A percentile compares a stretch with the other conserved stretches of the same genome.
Evolutionary conservation across 2,329 filamentous ascomycete genomes (phyloP).

Genomic region (Colletotrichum endophyticum): DNA sequence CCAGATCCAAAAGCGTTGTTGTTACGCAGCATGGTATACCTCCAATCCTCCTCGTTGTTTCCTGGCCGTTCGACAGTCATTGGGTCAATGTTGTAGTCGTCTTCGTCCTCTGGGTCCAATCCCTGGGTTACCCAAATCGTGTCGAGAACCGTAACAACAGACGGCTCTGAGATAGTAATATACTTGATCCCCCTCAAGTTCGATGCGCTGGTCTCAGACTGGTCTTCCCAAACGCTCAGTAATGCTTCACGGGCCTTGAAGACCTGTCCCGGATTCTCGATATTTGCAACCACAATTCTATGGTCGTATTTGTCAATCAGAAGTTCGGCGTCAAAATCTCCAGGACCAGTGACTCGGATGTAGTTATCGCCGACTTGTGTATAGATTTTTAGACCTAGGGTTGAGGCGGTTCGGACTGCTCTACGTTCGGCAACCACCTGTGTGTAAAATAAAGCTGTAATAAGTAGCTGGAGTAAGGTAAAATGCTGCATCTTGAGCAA

Average conservation of each 20-base stretch:
- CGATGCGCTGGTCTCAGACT: not conserved
- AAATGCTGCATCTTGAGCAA: too few relatives aligned
- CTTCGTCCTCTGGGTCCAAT: not conserved
- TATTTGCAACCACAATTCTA: not conserved
- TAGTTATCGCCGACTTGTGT: too few relatives aligned
- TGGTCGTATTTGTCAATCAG: not conserved
- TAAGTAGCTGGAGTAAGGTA: too few relatives aligned
- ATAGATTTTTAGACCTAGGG: too few relatives aligned
- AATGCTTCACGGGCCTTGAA: not conserved
- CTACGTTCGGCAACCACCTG: too few relatives aligned
- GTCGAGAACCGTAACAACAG: too few relatives aligned
- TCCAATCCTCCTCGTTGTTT: not conserved
- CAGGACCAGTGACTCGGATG: too few relatives aligned
- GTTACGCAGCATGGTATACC: not conserved
- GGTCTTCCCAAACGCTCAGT: not conserved
- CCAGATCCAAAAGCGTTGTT: not conserved
- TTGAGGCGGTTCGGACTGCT: too few relatives aligned
- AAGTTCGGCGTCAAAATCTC: too few relatives aligned
- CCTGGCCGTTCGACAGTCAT: not conserved
- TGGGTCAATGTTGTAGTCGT: not conserved
- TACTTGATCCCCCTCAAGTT: not conserved
- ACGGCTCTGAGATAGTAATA: not conserved
- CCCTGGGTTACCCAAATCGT: too few relatives aligned
- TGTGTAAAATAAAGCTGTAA: too few relatives aligned
- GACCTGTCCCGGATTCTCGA: not conserved